These are phyloP conservation scores for Boletus sensibilis DNA, from an alignment of 768 basidiomycete genomes.

Conservation along the genomic window DNA sequence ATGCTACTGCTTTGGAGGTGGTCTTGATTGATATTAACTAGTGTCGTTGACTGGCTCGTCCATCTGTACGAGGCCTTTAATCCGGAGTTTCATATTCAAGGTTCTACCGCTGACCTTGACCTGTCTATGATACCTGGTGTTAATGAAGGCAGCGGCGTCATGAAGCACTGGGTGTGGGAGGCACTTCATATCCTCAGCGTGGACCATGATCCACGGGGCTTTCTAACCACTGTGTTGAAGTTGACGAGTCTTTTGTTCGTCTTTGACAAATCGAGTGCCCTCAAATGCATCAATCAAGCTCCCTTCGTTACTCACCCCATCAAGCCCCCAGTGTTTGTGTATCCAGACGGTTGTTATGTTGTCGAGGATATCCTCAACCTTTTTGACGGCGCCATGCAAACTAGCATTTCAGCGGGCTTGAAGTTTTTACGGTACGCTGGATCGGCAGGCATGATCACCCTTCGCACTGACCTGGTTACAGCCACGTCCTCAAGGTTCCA, in stretches of 20 bases:
- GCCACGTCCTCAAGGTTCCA: constrained; percentile 41
- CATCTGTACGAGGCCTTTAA: constrained; percentile 49
- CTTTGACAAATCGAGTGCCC: constrained; percentile 37
- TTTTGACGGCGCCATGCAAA: constrained; percentile 23
- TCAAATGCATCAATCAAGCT: constrained; percentile 36
- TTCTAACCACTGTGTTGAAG: constrained; percentile 43
- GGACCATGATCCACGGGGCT: constrained; percentile 13
- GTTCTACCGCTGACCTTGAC: constrained; percentile 39
- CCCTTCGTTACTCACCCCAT: constrained; percentile 17
- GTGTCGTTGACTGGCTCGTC: constrained; percentile 38
- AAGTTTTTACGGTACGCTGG: constrained; percentile 39
- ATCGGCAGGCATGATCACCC: not conserved
- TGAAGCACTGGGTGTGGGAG: constrained; percentile 47
- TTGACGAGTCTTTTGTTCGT: constrained; percentile 37
- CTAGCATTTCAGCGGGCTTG: constrained; percentile 35
- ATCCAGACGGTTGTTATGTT: constrained; percentile 21
- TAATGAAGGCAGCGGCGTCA: constrained; percentile 32
- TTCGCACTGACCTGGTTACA: constrained; percentile 16
- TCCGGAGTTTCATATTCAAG: constrained; percentile 48
- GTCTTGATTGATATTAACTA: not conserved
- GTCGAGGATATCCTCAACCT: constrained; percentile 32
- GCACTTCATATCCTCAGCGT: constrained; percentile 37
- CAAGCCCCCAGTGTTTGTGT: constrained; percentile 3
- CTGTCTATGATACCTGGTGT: constrained; percentile 40
- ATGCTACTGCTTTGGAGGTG: not conserved